Conservation (phyloP, 768 basidiomycete genomes). For the Leccinellum albellum region DNA sequence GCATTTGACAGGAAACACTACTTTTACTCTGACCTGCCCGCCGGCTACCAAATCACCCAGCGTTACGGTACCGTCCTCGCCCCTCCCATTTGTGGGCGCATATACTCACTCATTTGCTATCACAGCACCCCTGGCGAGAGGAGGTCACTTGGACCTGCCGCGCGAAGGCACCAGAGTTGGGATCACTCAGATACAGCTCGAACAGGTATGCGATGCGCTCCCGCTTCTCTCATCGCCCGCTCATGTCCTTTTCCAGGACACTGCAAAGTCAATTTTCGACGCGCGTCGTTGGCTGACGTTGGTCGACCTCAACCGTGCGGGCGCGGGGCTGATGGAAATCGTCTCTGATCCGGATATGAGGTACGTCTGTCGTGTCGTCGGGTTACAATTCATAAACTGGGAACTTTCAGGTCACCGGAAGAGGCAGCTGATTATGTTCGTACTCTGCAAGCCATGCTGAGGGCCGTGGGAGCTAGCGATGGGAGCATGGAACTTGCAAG, state of each 20-base stretch:
- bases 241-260: constrained; percentile 56
- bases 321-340: constrained; percentile 89
- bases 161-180: constrained; percentile 50
- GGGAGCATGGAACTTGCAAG: constrained; percentile 95
- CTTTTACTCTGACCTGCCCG: constrained; percentile 91
- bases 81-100: not conserved
- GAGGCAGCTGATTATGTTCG: constrained; percentile 87
- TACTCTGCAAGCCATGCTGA: constrained; percentile 73
- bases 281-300: constrained; percentile 47
- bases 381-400: not conserved
- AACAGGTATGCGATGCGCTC: constrained; percentile 74
- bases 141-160: constrained; percentile 54
- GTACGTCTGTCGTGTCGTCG: constrained; percentile 27
- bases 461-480: constrained; percentile 84
- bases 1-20: constrained; percentile 98
- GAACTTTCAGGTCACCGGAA: constrained; percentile 62
- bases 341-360: constrained; percentile 91
- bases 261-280: constrained; percentile 76
- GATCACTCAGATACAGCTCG: constrained; percentile 92
- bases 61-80: constrained; percentile 63
- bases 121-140: constrained; percentile 73
- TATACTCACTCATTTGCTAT: not conserved
- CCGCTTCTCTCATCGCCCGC: too few relatives aligned
- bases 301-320: constrained; percentile 90
- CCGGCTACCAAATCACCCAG: constrained; percentile 97